These are phyloP conservation scores for Chlamydomonas reinhardtii DNA, from an alignment of 163 green algal genomes.

Conservation along the genomic window DNA sequence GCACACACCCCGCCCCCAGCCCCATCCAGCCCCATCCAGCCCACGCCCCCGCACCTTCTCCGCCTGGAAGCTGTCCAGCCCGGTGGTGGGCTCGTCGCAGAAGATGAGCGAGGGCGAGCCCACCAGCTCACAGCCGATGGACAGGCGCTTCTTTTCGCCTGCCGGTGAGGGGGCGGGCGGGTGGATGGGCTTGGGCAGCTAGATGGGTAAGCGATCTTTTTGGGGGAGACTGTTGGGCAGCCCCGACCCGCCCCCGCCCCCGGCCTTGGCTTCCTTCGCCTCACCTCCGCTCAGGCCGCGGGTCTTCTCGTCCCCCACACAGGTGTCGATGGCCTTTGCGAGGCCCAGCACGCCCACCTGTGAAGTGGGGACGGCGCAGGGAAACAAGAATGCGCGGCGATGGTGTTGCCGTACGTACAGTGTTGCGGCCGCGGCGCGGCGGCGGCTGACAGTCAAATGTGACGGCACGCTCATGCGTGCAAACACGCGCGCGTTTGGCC, in stretches of 20 bases:
- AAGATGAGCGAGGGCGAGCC: slow-evolving; percentile 81
- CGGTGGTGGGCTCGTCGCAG: slow-evolving; percentile 91
- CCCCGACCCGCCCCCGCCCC: no score
- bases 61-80: slow-evolving; percentile 89
- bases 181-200: no score
- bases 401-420: no score
- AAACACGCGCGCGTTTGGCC: no score
- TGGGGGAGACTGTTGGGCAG: no score
- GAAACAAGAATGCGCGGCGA: no score
- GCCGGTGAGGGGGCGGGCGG: neutral
- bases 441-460: no score
- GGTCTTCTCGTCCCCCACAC: slow-evolving; percentile 86
- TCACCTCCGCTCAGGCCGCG: slow-evolving; percentile 75
- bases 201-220: no score
- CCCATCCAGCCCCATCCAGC: neutral
- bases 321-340: slow-evolving; percentile 74
- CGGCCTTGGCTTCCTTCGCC: no score
- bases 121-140: slow-evolving; percentile 90
- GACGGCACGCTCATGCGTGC: no score
- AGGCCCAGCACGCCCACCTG: slow-evolving; percentile 79
- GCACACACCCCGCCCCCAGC: neutral
- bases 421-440: no score
- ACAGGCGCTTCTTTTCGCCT: slow-evolving; percentile 95
- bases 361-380: neutral
- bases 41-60: slow-evolving; percentile 70